Percentiles rank a stretch among this genome's conserved stretches.
phyloP scores from a whole-genome alignment of 2,329 filamentous ascomycete species.

The Hymenoscyphus infarciens region DNA sequence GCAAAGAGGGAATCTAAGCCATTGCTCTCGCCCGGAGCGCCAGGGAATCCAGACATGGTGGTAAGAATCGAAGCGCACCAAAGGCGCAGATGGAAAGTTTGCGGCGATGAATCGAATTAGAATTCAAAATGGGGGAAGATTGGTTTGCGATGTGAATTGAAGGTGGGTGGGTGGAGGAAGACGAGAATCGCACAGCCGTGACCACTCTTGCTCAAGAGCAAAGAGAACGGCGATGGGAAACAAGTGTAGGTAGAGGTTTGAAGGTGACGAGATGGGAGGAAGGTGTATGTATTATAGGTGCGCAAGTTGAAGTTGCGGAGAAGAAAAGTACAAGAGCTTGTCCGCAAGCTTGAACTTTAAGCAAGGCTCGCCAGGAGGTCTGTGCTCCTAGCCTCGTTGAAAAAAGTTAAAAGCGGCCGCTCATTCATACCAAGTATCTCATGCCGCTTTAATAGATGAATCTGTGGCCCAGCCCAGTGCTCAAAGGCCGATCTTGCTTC shows the following conservation, averaged over 20 bases:
- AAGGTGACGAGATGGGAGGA: constrained; percentile 6
- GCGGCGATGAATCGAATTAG: constrained; percentile 32
- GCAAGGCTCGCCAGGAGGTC: too few relatives aligned
- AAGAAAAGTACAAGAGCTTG: neutral
- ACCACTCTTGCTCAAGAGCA: constrained; percentile 16
- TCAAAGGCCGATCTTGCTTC: neutral
- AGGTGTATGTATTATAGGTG: constrained; percentile 9
- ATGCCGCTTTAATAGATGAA: too few relatives aligned
- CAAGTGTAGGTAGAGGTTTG: constrained; percentile 6
- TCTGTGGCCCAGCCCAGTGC: neutral
- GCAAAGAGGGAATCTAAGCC: constrained; percentile 35
- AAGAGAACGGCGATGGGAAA: constrained; percentile 11
- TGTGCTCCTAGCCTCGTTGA: too few relatives aligned
- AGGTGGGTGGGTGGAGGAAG: constrained; percentile 9
- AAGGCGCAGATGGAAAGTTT: constrained; percentile 30
- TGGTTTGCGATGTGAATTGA: constrained; percentile 10
- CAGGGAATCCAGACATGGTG: constrained; percentile 37
- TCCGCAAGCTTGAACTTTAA: neutral
- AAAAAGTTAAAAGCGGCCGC: too few relatives aligned
- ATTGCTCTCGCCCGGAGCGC: constrained; percentile 28
- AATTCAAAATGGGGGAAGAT: neutral
- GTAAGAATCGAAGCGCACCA: constrained; percentile 31
- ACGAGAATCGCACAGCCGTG: constrained; percentile 8
- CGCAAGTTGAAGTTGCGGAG: constrained; percentile 1
- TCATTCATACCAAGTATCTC: too few relatives aligned